phyloP scores from a whole-genome alignment of 257 asterid genomes.

The Ballota nigra region DNA sequence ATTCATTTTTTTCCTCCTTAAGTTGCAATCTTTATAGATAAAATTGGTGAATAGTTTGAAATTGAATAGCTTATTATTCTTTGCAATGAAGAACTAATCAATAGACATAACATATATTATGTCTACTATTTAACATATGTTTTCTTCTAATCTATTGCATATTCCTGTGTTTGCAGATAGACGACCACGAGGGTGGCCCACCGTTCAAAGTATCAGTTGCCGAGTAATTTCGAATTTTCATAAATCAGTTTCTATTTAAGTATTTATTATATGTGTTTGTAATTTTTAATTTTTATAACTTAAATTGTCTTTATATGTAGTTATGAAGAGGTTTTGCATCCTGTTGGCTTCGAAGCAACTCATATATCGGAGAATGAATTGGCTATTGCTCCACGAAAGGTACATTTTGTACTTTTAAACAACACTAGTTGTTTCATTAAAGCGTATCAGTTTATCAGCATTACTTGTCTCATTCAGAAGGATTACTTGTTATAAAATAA shows the following conservation, averaged over 20 bases:
- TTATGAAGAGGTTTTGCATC: constrained; percentile 74
- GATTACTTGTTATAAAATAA: background rate
- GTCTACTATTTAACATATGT: background rate
- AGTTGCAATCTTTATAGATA: background rate
- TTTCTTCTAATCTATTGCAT: background rate
- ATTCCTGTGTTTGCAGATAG: constrained; percentile 43
- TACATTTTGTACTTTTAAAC: constrained; percentile 9
- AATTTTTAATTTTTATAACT: too few species aligned
- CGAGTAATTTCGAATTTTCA: constrained; percentile 44
- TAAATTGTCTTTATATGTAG: constrained; percentile 28
- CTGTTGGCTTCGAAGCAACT: constrained; percentile 63
- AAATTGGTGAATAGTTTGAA: background rate
- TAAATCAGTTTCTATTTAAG: background rate
- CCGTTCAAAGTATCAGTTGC: constrained; percentile 76
- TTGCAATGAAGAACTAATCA: background rate
- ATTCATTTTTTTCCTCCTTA: background rate
- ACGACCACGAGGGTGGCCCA: constrained; percentile 80
- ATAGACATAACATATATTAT: background rate
- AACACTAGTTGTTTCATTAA: background rate
- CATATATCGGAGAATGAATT: constrained; percentile 58
- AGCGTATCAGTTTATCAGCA: background rate
- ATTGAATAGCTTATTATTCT: background rate
- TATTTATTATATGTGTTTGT: background rate
- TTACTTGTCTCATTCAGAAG: too few species aligned
- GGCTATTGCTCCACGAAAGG: constrained; percentile 72